Evolutionary conservation across 2,329 filamentous ascomycete genomes (phyloP), one percentile per base, ranked within the genome.

Genomic region (Acrocalymma vagum): DNA sequence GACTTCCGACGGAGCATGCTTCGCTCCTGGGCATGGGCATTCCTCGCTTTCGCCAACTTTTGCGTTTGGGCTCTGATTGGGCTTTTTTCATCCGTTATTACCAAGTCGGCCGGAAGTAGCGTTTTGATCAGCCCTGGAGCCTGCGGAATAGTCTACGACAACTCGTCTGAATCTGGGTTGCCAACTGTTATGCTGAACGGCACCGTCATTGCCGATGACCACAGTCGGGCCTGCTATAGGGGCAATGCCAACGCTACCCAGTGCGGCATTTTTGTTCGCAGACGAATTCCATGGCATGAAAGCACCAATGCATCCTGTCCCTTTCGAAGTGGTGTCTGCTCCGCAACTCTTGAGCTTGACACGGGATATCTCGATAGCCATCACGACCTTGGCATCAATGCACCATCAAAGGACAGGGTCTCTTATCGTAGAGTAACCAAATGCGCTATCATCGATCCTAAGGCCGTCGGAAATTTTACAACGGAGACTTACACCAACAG

Each of bases 51-150:
- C 23, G 51, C 41, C 11, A 40, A 58, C 3, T 55, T 58, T 3
- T 55, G 62, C 28, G 45, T 68, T 8, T 62, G 65, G 33, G 65
- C 64, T 9, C 61, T 62, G 0, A 53, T 14, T 6, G 8, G 31
- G 21, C 9, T 9, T 34, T 5, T 8, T 25, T 5, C 31, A 34
- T 25, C 14, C 31, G 3, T 34, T 15, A 10, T 34, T 4, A 24
- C 31, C 11, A 25, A 15, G n/a, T n/a, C n/a, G n/a, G n/a, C n/a
- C n/a, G n/a, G n/a, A n/a, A n/a, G n/a, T n/a, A n/a, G n/a, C n/a
- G n/a, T n/a, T n/a, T n/a, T n/a, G n/a, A n/a, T n/a, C n/a, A n/a
- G n/a, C n/a, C n/a, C n/a, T n/a, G n/a, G n/a, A n/a, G n/a, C n/a
- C n/a, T n/a, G n/a, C n/a, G n/a, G n/a, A n/a, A n/a, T n/a, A n/a